These are phyloP conservation scores for Lyophyllum semitale DNA, from an alignment of 768 basidiomycete species.

Conservation along the genomic window DNA sequence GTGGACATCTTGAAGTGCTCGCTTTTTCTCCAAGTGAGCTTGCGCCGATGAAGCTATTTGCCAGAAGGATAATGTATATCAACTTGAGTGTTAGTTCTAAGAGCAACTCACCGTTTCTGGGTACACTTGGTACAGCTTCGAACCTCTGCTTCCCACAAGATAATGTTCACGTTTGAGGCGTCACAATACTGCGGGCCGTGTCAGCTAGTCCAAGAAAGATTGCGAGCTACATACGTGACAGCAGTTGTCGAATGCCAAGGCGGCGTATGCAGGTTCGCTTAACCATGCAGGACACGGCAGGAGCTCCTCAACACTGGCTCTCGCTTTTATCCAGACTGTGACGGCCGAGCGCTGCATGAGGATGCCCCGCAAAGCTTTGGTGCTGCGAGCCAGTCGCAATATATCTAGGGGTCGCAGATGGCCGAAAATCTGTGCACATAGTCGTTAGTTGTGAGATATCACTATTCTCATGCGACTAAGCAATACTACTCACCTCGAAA, in stretches of 20 bases:
- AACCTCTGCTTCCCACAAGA: neutral
- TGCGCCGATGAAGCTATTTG: neutral
- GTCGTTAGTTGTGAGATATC: neutral
- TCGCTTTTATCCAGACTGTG: neutral
- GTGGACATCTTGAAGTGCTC: no score
- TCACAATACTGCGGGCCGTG: neutral
- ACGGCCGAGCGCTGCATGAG: neutral
- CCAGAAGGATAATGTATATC: no score
- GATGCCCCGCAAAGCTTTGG: neutral
- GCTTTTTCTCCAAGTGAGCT: no score
- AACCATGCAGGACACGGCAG: neutral
- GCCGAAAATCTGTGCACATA: neutral
- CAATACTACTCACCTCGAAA: neutral
- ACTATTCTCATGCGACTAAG: neutral
- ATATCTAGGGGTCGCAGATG: neutral
- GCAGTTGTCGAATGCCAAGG: neutral
- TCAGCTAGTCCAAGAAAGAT: neutral
- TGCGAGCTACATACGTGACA: neutral
- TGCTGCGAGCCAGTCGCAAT: neutral
- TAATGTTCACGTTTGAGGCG: neutral
- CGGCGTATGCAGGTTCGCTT: constrained; percentile 1
- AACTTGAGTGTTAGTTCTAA: no score
- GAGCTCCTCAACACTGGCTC: neutral
- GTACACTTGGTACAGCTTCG: neutral
- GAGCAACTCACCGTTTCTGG: neutral